phyloP scores from a whole-genome alignment of 140 eudicot species.

The Senecio squalidus region DNA sequence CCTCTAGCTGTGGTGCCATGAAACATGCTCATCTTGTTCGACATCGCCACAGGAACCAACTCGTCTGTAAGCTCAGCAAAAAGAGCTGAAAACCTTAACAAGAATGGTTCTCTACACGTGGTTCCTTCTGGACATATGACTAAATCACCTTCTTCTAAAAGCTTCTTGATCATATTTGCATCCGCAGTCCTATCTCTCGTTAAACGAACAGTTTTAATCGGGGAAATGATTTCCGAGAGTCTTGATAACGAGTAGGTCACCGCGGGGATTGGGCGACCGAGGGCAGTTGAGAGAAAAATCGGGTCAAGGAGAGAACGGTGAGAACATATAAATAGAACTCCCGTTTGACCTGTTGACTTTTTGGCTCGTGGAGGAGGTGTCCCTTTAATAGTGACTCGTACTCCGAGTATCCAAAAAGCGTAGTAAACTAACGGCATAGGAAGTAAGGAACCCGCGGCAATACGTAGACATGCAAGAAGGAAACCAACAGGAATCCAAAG shows the following conservation, averaged over 20 bases:
- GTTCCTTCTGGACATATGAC: no score
- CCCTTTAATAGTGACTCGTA: conserved; percentile 42
- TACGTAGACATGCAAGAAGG: no score
- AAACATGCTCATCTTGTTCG: conserved; percentile 35
- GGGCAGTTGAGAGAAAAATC: conserved; percentile 40
- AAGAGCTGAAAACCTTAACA: conserved; percentile 56
- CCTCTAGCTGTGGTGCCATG: conserved; percentile 76
- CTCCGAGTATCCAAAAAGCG: conserved; percentile 46
- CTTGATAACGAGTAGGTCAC: no score
- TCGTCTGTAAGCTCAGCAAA: conserved; percentile 59
- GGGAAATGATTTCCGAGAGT: conserved; percentile 43
- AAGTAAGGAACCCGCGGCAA: no score
- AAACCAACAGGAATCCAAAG: no score
- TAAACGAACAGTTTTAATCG: no score
- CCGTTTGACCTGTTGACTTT: conserved; percentile 39
- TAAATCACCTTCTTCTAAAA: conserved; percentile 48
- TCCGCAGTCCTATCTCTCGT: conserved; percentile 28
- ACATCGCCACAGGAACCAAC: conserved; percentile 58
- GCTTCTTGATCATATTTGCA: conserved; percentile 51
- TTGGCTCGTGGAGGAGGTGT: conserved; percentile 42
- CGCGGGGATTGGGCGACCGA: conserved; percentile 47
- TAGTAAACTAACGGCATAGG: conserved; percentile 43
- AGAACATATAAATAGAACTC: conserved; percentile 39
- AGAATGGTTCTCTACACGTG: no score
- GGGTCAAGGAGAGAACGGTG: conserved; percentile 55